Conservation (phyloP, 768 basidiomycete genomes). For the Auricularia sp. region DNA sequence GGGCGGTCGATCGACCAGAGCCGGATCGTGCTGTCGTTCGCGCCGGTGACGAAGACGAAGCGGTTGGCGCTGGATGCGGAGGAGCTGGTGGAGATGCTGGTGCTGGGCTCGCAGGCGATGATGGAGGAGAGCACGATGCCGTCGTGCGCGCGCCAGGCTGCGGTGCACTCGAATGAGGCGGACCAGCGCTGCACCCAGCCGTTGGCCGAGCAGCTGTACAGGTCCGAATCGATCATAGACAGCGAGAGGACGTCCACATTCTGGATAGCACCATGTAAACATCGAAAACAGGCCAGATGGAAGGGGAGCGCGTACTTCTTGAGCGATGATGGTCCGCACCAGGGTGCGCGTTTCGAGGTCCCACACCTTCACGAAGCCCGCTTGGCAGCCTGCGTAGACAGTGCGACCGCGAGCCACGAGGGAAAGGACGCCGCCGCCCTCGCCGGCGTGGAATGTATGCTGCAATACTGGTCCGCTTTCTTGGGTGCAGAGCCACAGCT, state of each 20-base stretch:
- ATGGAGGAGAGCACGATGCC: conserved; percentile 78
- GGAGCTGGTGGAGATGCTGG: background rate
- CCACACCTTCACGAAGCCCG: conserved; percentile 83
- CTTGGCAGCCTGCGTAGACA: conserved; percentile 88
- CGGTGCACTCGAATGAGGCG: conserved; percentile 72
- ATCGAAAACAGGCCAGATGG: background rate
- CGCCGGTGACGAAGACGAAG: conserved; percentile 4
- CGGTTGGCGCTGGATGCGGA: background rate
- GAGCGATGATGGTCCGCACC: conserved; percentile 77
- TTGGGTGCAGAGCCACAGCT: conserved; percentile 60
- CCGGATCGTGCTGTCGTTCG: conserved; percentile 16
- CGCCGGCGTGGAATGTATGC: conserved; percentile 60
- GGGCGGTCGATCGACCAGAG: conserved; percentile 28
- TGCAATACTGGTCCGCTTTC: conserved; percentile 33
- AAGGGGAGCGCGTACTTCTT: conserved; percentile 49
- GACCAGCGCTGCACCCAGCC: conserved; percentile 73
- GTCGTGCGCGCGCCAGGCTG: conserved; percentile 71
- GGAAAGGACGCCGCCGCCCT: conserved; percentile 69
- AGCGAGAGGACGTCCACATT: conserved; percentile 75
- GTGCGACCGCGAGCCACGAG: conserved; percentile 66
- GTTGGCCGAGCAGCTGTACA: conserved; percentile 42
- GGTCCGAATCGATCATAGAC: conserved; percentile 48
- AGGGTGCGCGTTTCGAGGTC: conserved; percentile 84
- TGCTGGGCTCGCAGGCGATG: conserved; percentile 27
- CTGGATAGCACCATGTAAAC: conserved; percentile 30